Percentiles rank a stretch among this genome's conserved stretches.
Evolutionary conservation across 306 rosid species (phyloP).

Genomic region (Trifolium subterraneum): DNA sequence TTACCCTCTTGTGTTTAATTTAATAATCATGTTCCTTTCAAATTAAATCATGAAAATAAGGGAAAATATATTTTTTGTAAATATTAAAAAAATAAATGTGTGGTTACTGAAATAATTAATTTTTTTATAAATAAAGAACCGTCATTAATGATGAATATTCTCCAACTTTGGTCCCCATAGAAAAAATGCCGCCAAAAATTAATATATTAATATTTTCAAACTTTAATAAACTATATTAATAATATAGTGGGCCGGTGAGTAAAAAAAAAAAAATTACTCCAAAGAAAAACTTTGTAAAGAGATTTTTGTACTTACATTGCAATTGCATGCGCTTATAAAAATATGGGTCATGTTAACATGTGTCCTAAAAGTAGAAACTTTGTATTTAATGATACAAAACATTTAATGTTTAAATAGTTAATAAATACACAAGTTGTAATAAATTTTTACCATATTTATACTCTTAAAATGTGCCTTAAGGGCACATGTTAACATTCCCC

Average conservation of each 20-base stretch:
- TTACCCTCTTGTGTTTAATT: constrained; percentile 24
- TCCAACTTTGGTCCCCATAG: constrained; percentile 53
- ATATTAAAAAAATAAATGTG: constrained; percentile 25
- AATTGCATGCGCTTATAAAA: no score
- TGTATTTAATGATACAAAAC: no score
- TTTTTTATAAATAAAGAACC: constrained; percentile 11
- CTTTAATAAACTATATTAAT: constrained; percentile 8
- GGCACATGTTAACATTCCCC: no score
- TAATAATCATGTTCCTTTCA: constrained; percentile 40
- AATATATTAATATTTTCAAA: constrained; percentile 11
- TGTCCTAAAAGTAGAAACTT: no score
- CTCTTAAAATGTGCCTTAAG: no score
- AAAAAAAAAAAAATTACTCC: not conserved
- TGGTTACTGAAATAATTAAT: constrained; percentile 12
- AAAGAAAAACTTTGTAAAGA: not conserved
- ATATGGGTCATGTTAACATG: no score
- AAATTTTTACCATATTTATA: no score
- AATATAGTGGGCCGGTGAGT: constrained; percentile 12
- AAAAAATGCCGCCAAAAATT: constrained; percentile 46
- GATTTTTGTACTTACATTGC: not conserved
- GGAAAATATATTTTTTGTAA: constrained; percentile 1
- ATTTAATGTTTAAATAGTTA: no score
- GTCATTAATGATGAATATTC: constrained; percentile 41
- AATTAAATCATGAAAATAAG: constrained; percentile 42
- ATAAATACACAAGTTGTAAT: no score